Evolutionary conservation across 73 alveolate genomes (phyloP), one percentile per base, ranked within the genome.

Genomic region (Paramecium biaurelia): DNA sequence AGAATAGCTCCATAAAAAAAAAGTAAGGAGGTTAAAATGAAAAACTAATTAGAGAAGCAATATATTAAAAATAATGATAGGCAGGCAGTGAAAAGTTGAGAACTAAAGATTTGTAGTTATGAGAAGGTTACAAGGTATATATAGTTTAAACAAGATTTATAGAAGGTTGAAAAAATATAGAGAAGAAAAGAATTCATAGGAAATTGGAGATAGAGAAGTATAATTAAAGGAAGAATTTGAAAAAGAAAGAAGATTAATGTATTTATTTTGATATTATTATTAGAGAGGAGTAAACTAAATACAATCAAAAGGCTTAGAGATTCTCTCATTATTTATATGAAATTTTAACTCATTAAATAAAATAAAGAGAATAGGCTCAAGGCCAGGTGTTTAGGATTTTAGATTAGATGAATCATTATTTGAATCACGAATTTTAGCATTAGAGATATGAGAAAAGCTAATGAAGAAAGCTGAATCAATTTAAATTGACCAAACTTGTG

Each of bases 91-190:
- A 63, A 12, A 63, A 63, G 42, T 2, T 26, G 63, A 95, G 93
- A 53, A 6, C 70, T 11, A 53, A 53, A 21, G 70, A 53, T 53
- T 14, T 94, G 41, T 94, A 94, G 87, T 76, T 92, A 15, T 84
- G 92, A 24, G 98, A 95, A 41, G 95, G n/a, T n/a, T n/a, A n/a
- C n/a, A n/a, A n/a, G n/a, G n/a, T n/a, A n/a, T n/a, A n/a, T n/a
- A n/a, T n/a, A n/a, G n/a, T n/a, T n/a, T n/a, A n/a, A n/a, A n/a
- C n/a, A n/a, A n/a, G n/a, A n/a, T n/a, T n/a, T n/a, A n/a, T n/a
- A n/a, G n/a, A 26, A 94, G 93, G 67, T 96, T 93, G 58, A 92
- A 94, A 89, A 94, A 95, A 85, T 45, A 67, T 1, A 94, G 97
- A 59, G 96, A 94, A 89, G 94, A 89, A 38, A 68, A 89, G 42